phyloP scores from a whole-genome alignment of 2,329 filamentous ascomycete species.

The Aspergillus arachidicola region DNA sequence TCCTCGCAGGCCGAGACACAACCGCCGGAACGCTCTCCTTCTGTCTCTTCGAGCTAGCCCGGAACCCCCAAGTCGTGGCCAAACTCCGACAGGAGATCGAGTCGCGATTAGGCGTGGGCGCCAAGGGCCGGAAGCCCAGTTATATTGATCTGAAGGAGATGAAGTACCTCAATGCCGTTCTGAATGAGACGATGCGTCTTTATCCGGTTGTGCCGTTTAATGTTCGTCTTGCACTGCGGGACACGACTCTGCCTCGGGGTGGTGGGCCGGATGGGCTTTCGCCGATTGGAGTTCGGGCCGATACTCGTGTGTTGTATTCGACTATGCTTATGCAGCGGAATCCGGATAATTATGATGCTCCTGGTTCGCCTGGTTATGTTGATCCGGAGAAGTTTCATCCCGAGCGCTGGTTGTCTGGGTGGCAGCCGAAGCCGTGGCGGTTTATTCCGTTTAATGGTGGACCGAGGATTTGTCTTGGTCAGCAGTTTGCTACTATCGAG shows the following conservation, averaged over 20 bases:
- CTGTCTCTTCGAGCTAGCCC: constrained; percentile 78
- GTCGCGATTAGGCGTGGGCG: constrained; percentile 63
- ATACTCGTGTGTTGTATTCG: constrained; percentile 54
- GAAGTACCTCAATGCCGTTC: constrained; percentile 72
- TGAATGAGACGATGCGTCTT: constrained; percentile 77
- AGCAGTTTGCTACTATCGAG: constrained; percentile 63
- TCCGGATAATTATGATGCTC: constrained; percentile 51
- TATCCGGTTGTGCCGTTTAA: constrained; percentile 82
- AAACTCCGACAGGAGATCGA: constrained; percentile 76
- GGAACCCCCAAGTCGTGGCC: constrained; percentile 66
- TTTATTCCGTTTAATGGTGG: constrained; percentile 59
- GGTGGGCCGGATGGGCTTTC: constrained; percentile 51
- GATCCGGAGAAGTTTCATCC: constrained; percentile 51
- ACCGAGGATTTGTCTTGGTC: constrained; percentile 59
- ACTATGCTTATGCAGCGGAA: constrained; percentile 56
- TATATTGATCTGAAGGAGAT: constrained; percentile 85
- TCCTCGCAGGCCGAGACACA: constrained; percentile 82
- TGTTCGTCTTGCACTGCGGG: constrained; percentile 68
- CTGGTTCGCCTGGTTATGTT: constrained; percentile 39
- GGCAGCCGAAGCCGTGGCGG: constrained; percentile 57
- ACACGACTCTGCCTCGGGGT: constrained; percentile 75
- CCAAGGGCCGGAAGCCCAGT: constrained; percentile 54
- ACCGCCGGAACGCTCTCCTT: constrained; percentile 81
- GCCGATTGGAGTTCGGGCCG: constrained; percentile 51
- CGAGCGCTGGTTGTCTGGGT: constrained; percentile 53